These are phyloP conservation scores for Phytopythium litorale DNA, from an alignment of 352 stramenopile species.

Conservation along the genomic window DNA sequence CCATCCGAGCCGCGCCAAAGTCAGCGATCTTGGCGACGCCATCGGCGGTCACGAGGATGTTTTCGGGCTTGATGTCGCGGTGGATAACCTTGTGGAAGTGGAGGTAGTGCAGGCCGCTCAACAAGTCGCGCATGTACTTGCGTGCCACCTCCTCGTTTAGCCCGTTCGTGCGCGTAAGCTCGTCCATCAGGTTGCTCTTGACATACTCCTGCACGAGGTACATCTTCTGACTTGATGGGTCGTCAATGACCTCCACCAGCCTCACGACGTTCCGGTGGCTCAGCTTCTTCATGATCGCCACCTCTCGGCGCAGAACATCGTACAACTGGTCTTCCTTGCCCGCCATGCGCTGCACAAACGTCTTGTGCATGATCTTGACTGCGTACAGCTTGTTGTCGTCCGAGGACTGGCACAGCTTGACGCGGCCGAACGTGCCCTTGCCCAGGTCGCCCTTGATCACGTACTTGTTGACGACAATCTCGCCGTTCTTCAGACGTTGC, in stretches of 20 bases:
- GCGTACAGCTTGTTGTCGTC: constrained; percentile 80
- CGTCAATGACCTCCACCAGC: constrained; percentile 94
- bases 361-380: constrained; percentile 90
- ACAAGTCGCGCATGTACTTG: constrained; percentile 89
- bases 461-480: constrained; percentile 94
- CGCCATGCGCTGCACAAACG: constrained; percentile 86
- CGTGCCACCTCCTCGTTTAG: constrained; percentile 64
- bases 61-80: constrained; percentile 90
- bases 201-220: constrained; percentile 95
- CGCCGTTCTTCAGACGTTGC: constrained; percentile 75
- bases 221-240: constrained; percentile 92
- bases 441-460: constrained; percentile 90
- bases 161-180: constrained; percentile 65
- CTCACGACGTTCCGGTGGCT: constrained; percentile 92
- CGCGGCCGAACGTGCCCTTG: constrained; percentile 87
- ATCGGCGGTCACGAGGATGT: constrained; percentile 82
- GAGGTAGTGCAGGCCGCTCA: constrained; percentile 88
- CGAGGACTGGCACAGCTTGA: constrained; percentile 80
- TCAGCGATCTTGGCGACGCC: constrained; percentile 88
- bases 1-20: constrained; percentile 88
- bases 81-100: constrained; percentile 94
- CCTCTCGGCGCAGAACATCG: constrained; percentile 84
- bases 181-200: constrained; percentile 91
- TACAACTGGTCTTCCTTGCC: constrained; percentile 84
- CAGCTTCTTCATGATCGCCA: constrained; percentile 96